These are phyloP conservation scores for Penicillium rolfsii DNA, from an alignment of 2,329 filamentous ascomycete genomes.

Conservation along the genomic window DNA sequence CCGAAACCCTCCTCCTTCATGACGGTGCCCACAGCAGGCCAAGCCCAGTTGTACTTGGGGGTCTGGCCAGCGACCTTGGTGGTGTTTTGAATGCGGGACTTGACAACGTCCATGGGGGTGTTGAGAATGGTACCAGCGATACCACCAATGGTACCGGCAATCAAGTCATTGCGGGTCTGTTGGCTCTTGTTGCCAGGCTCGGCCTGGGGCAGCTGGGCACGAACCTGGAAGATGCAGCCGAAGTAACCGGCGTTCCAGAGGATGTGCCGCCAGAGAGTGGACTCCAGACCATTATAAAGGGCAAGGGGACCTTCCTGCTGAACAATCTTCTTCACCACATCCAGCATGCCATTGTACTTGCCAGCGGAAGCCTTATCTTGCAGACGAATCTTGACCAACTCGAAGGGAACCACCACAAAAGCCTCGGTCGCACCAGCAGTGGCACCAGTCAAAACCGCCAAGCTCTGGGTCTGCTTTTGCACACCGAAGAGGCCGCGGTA, in stretches of 20 bases:
- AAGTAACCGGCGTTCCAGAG: conserved; percentile 97
- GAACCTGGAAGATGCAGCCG: conserved; percentile 97
- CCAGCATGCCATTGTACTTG: conserved; percentile 62
- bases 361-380: conserved; percentile 93
- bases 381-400: conserved; percentile 96
- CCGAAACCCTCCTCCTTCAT: conserved; percentile 89
- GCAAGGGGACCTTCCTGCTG: conserved; percentile 81
- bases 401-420: conserved; percentile 97
- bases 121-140: conserved; percentile 90
- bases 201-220: conserved; percentile 78
- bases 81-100: conserved; percentile 96
- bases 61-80: conserved; percentile 76
- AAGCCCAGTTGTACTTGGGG: conserved; percentile 99
- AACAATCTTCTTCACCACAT: conserved; percentile 68
- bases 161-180: conserved; percentile 83
- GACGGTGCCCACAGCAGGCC: conserved; percentile 81
- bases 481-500: conserved; percentile 86
- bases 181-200: conserved; percentile 69
- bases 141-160: conserved; percentile 85
- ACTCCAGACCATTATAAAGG: conserved; percentile 95
- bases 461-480: conserved; percentile 83
- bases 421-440: conserved; percentile 93
- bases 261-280: conserved; percentile 93
- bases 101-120: conserved; percentile 96
- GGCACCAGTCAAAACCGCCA: conserved; percentile 91